Evolutionary conservation across 768 basidiomycete species (phyloP).

Genomic region (Phlegmacium glaucopus): DNA sequence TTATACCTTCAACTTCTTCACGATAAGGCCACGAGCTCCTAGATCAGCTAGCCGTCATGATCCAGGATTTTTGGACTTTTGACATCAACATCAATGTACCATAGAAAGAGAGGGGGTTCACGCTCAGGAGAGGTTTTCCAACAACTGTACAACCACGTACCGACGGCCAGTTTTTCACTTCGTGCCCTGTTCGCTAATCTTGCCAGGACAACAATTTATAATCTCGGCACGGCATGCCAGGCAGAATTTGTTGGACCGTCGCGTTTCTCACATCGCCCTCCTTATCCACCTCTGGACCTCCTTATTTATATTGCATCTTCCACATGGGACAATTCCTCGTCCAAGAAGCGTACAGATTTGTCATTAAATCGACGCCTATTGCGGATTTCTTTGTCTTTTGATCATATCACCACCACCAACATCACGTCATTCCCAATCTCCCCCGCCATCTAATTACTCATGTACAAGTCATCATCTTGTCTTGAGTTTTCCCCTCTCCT

Average conservation of each 20-base stretch:
- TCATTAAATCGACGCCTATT: conserved; percentile 3
- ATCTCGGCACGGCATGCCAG: not conserved
- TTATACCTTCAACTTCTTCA: conserved; percentile 12
- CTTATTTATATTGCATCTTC: conserved; percentile 6
- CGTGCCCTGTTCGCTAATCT: conserved; percentile 13
- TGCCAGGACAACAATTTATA: conserved; percentile 1
- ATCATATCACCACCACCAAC: not conserved
- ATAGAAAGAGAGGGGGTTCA: conserved; percentile 11
- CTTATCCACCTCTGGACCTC: conserved; percentile 1
- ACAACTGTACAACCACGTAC: not conserved
- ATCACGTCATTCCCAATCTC: not conserved
- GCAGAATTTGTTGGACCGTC: conserved; percentile 1
- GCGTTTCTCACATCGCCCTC: not conserved
- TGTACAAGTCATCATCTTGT: no score
- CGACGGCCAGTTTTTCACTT: conserved; percentile 17
- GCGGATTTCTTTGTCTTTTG: conserved; percentile 1
- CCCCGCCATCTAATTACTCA: conserved; percentile 11
- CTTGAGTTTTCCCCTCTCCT: conserved; percentile 4
- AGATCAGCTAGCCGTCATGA: conserved; percentile 15
- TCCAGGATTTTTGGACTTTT: conserved; percentile 22
- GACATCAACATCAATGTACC: conserved; percentile 12
- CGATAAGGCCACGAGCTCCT: conserved; percentile 5
- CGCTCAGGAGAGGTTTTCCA: not conserved
- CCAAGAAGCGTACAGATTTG: conserved; percentile 10
- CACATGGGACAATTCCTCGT: conserved; percentile 2